A percentile compares a stretch with the other conserved stretches of the same genome.
Conservation (phyloP, 768 basidiomycete species). For the Boletus tylopilopsis region DNA sequence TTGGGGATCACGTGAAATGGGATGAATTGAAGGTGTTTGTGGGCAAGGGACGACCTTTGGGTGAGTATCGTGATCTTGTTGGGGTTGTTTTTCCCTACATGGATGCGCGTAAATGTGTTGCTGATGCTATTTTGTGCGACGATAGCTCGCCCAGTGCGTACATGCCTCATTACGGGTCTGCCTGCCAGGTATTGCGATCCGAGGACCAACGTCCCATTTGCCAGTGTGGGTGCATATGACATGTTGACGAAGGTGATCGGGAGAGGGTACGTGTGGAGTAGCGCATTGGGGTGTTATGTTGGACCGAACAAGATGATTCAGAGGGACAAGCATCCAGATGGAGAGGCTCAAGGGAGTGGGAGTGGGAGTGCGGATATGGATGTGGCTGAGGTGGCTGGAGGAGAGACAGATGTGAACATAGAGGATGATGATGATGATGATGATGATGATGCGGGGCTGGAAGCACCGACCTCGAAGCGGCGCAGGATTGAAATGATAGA, state of each 20-base stretch:
- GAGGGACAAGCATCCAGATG: neutral
- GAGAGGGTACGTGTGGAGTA: conserved; percentile 70
- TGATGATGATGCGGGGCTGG: neutral
- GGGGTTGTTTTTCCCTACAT: neutral
- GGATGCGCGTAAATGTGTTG: neutral
- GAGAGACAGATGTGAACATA: no score
- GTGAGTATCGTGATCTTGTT: conserved; percentile 40
- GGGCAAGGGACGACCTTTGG: conserved; percentile 59
- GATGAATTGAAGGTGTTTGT: conserved; percentile 63
- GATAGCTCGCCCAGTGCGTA: conserved; percentile 54
- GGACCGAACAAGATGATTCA: conserved; percentile 3
- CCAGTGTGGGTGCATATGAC: conserved; percentile 61
- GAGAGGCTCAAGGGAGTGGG: neutral
- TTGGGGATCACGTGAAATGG: conserved; percentile 85
- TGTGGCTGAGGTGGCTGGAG: neutral
- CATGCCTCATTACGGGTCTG: conserved; percentile 77
- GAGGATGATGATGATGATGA: neutral
- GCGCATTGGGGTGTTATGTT: conserved; percentile 41
- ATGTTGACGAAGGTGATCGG: conserved; percentile 56
- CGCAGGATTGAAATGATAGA: conserved; percentile 7
- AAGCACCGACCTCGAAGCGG: conserved; percentile 13
- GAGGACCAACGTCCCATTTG: conserved; percentile 73
- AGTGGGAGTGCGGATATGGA: neutral
- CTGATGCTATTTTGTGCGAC: neutral
- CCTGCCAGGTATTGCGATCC: conserved; percentile 81